A percentile compares a stretch with the other conserved stretches of the same genome.
Evolutionary conservation across 306 rosid genomes (phyloP).

Genomic region (Castanea mollissima): DNA sequence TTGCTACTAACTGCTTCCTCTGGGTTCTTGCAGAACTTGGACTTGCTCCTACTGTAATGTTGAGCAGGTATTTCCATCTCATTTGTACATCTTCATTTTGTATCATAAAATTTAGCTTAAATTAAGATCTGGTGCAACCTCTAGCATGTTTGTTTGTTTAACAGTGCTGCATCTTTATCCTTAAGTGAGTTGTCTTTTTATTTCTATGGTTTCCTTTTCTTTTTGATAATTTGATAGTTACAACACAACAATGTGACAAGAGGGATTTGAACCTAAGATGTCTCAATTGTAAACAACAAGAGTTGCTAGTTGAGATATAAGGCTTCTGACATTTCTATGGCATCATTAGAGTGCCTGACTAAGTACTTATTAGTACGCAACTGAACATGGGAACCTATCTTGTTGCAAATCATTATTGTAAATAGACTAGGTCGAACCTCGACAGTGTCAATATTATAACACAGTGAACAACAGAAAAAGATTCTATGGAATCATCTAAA

Average conservation of each 20-base stretch:
- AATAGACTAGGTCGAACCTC: conserved; percentile 13
- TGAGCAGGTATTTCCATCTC: conserved; percentile 67
- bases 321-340: neutral
- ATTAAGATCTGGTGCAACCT: conserved; percentile 12
- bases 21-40: conserved; percentile 65
- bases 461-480: neutral
- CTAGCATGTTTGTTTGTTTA: conserved; percentile 18
- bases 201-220: conserved; percentile 3
- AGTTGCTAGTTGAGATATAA: no score
- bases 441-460: neutral
- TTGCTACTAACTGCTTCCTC: conserved; percentile 24
- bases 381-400: conserved; percentile 2
- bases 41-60: conserved; percentile 77
- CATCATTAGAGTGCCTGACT: neutral
- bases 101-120: conserved; percentile 4
- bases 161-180: conserved; percentile 14
- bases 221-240: no score
- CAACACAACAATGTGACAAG: no score
- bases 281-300: no score
- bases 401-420: conserved; percentile 16
- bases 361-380: conserved; percentile 5
- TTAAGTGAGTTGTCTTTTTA: conserved; percentile 16
- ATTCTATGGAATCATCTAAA: neutral
- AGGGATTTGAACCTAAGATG: no score
- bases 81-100: conserved; percentile 15